Conservation (phyloP, 225 moss, liverwort and hornwort genomes). For the Pseudisothecium myosuroides region DNA sequence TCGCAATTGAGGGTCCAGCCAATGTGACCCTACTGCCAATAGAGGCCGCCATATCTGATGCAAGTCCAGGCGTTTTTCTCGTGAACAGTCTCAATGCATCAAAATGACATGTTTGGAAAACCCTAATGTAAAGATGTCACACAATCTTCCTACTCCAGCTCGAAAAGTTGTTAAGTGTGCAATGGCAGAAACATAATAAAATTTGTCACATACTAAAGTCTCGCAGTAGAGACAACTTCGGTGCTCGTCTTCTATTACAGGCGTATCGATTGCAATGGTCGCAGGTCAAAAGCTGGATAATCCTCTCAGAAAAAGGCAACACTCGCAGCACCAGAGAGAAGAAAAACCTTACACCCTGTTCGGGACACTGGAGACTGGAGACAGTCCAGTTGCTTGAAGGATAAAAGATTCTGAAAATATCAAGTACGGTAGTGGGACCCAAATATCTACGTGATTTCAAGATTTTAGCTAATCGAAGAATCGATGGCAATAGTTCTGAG, state of each 20-base stretch:
- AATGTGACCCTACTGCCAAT: not conserved
- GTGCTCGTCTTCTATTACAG: not conserved
- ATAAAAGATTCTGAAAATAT: not conserved
- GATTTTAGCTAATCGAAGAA: not conserved
- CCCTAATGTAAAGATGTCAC: not conserved
- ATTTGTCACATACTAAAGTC: not conserved
- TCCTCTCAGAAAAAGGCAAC: not conserved
- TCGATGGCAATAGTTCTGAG: not conserved
- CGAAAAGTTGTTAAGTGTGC: not conserved
- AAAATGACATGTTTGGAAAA: not conserved
- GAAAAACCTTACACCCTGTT: not conserved
- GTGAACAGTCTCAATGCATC: not conserved
- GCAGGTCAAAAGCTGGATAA: not conserved
- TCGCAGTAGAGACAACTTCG: not conserved
- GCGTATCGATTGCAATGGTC: not conserved
- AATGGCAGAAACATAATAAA: not conserved
- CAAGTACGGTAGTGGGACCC: not conserved
- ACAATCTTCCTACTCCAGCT: not conserved
- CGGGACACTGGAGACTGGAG: not conserved
- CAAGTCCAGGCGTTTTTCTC: not conserved
- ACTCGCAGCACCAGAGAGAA: too few relatives aligned
- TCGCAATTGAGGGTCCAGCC: not conserved
- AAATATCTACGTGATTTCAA: not conserved
- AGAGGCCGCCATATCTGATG: slow-evolving; percentile 4
- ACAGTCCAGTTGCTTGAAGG: not conserved